Percentiles rank a stretch among this genome's conserved stretches.
Conservation (phyloP, 768 basidiomycete species). For the Imleria badia region DNA sequence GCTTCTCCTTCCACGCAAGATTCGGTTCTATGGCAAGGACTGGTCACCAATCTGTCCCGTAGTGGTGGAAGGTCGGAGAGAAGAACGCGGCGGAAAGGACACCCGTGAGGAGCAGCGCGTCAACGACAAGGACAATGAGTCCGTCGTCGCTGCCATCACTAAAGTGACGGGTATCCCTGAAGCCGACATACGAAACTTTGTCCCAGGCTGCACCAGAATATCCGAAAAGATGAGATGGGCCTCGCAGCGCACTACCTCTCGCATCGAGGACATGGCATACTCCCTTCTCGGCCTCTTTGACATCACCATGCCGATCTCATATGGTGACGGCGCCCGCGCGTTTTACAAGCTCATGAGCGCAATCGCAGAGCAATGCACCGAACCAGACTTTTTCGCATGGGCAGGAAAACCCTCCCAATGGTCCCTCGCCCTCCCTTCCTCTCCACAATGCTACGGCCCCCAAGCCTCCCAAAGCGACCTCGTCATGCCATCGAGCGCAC, state of each 20-base stretch:
- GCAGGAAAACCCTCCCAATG: constrained; percentile 21
- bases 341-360: constrained; percentile 22
- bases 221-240: constrained; percentile 28
- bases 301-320: constrained; percentile 20
- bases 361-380: constrained; percentile 16
- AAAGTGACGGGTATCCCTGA: constrained; percentile 23
- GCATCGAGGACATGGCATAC: constrained; percentile 25
- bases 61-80: constrained; percentile 13
- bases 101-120: constrained; percentile 14
- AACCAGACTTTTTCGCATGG: constrained; percentile 26
- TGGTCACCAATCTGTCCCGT: constrained; percentile 24
- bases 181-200: constrained; percentile 21
- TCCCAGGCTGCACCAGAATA: constrained; percentile 17
- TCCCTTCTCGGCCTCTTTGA: constrained; percentile 26
- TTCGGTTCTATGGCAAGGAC: constrained; percentile 25
- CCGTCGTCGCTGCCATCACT: constrained; percentile 13
- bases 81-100: constrained; percentile 8
- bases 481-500: constrained; percentile 1
- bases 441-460: constrained; percentile 17
- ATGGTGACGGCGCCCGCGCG: constrained; percentile 24
- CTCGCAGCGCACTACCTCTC: constrained; percentile 22
- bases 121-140: constrained; percentile 25
- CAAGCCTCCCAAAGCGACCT: constrained; percentile 13
- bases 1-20: constrained; percentile 22
- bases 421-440: constrained; percentile 25